Percentiles rank a stretch among this genome's conserved stretches.
Evolutionary conservation across 2,329 filamentous ascomycete genomes (phyloP).

Genomic region (Fusarium annulatum): DNA sequence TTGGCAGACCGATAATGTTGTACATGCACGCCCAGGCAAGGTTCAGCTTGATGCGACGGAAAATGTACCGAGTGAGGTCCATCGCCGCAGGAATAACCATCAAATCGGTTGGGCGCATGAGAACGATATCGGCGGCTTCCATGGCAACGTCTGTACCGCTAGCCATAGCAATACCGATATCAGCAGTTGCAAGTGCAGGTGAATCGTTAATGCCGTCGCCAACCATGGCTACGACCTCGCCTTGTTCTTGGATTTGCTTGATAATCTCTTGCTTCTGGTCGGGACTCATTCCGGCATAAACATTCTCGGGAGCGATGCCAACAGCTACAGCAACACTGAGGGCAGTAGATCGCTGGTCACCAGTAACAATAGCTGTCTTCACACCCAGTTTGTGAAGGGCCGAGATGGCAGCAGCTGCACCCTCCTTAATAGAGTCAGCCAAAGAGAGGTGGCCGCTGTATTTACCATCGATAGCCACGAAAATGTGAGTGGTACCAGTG

Average conservation of each 20-base stretch:
- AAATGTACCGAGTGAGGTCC: slow-evolving; percentile 84
- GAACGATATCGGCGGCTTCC: slow-evolving; percentile 94
- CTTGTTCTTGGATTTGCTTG: slow-evolving; percentile 76
- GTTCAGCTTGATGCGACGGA: slow-evolving; percentile 93
- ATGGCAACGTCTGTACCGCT: slow-evolving; percentile 97
- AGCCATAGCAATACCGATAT: slow-evolving; percentile 92
- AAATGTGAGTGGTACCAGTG: slow-evolving; percentile 88
- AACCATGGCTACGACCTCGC: slow-evolving; percentile 92
- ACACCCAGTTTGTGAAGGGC: slow-evolving; percentile 88
- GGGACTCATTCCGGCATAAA: slow-evolving; percentile 89
- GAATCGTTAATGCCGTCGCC: slow-evolving; percentile 99
- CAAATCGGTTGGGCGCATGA: slow-evolving; percentile 92
- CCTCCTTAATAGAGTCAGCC: slow-evolving; percentile 90
- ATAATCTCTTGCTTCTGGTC: slow-evolving; percentile 92
- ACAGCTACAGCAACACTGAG: slow-evolving; percentile 84
- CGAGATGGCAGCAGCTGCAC: slow-evolving; percentile 81
- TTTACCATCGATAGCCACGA: slow-evolving; percentile 83
- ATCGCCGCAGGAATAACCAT: slow-evolving; percentile 93
- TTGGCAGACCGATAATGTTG: slow-evolving; percentile 90
- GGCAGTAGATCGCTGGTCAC: slow-evolving; percentile 88
- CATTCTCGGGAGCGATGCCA: slow-evolving; percentile 79
- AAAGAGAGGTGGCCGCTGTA: slow-evolving; percentile 88
- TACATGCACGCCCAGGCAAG: slow-evolving; percentile 93
- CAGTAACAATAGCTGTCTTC: slow-evolving; percentile 90
- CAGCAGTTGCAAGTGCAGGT: slow-evolving; percentile 89